phyloP scores from a whole-genome alignment of 257 asterid species.

The Orobanche coerulescens region DNA sequence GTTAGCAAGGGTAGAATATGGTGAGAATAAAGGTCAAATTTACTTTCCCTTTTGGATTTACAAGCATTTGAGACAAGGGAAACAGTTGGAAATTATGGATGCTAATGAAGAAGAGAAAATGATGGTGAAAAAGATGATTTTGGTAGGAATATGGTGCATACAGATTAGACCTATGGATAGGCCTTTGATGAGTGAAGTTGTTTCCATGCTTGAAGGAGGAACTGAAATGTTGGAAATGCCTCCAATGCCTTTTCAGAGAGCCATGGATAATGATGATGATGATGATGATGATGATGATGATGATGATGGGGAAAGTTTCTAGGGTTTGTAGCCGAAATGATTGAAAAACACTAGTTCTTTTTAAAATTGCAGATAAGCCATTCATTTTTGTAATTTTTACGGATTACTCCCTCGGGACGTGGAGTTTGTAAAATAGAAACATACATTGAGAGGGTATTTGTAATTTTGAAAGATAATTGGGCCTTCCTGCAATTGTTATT shows the following conservation, averaged over 20 bases:
- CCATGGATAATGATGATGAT: slow-evolving; percentile 9
- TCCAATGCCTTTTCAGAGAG: slow-evolving; percentile 28
- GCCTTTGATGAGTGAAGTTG: slow-evolving; percentile 40
- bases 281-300: too few species aligned
- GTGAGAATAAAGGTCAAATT: slow-evolving; percentile 21
- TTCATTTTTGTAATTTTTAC: too few species aligned
- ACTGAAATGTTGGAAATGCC: slow-evolving; percentile 31
- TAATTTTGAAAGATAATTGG: neutral
- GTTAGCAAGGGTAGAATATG: slow-evolving; percentile 30
- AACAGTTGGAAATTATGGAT: slow-evolving; percentile 26
- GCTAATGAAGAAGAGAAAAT: slow-evolving; percentile 30
- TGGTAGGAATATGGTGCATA: slow-evolving; percentile 52
- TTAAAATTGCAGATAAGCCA: too few species aligned
- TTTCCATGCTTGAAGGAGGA: slow-evolving; percentile 46
- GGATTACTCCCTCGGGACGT: neutral
- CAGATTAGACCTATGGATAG: slow-evolving; percentile 38
- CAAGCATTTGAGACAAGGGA: slow-evolving; percentile 30
- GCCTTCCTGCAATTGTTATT: too few species aligned
- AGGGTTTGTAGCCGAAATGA: neutral
- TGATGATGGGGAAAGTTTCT: neutral
- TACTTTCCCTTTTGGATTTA: slow-evolving; percentile 50
- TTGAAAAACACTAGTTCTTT: too few species aligned
- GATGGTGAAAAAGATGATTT: slow-evolving; percentile 43
- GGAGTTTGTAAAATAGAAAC: neutral
- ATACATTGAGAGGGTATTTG: neutral